A percentile compares a stretch with the other conserved stretches of the same genome.
Conservation (phyloP, 2,329 filamentous ascomycete species). For the Lomentospora prolificans region DNA sequence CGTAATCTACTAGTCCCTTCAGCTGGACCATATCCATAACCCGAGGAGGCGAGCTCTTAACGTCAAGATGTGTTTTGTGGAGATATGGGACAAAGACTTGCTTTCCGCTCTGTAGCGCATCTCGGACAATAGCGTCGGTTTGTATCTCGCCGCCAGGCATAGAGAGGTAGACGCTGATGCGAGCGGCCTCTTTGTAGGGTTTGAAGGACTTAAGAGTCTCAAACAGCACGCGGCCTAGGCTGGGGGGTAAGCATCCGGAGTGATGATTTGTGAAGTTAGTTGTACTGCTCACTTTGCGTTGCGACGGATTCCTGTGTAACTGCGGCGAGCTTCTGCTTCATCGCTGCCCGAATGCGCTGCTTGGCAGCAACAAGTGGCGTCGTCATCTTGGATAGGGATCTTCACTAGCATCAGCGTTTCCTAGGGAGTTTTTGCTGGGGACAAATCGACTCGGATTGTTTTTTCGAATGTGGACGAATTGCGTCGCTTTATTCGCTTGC, state of each 20-base stretch:
- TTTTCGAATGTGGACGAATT: too few species aligned
- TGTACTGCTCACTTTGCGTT: constrained; percentile 55
- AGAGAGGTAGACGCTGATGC: constrained; percentile 80
- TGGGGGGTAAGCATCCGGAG: neutral
- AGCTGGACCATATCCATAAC: constrained; percentile 96
- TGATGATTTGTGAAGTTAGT: neutral
- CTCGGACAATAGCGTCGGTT: constrained; percentile 69
- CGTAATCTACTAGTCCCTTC: constrained; percentile 63
- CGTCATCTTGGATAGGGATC: constrained; percentile 30
- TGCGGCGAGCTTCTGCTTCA: constrained; percentile 55
- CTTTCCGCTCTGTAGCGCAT: constrained; percentile 71
- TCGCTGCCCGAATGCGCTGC: constrained; percentile 60
- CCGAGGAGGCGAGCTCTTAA: constrained; percentile 42
- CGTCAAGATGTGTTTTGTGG: constrained; percentile 46
- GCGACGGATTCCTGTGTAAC: constrained; percentile 53
- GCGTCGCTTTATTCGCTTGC: too few species aligned
- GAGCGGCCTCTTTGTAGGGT: constrained; percentile 65
- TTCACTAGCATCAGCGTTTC: neutral
- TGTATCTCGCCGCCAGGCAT: constrained; percentile 86
- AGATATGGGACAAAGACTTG: constrained; percentile 88
- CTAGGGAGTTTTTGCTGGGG: too few species aligned
- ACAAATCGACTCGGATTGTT: too few species aligned
- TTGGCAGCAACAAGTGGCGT: constrained; percentile 56
- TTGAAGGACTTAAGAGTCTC: constrained; percentile 54
- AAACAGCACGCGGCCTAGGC: constrained; percentile 54